Evolutionary conservation across 352 stramenopile genomes (phyloP), one percentile per base, ranked within the genome.

Genomic region (Thraustochytrium striatum): DNA sequence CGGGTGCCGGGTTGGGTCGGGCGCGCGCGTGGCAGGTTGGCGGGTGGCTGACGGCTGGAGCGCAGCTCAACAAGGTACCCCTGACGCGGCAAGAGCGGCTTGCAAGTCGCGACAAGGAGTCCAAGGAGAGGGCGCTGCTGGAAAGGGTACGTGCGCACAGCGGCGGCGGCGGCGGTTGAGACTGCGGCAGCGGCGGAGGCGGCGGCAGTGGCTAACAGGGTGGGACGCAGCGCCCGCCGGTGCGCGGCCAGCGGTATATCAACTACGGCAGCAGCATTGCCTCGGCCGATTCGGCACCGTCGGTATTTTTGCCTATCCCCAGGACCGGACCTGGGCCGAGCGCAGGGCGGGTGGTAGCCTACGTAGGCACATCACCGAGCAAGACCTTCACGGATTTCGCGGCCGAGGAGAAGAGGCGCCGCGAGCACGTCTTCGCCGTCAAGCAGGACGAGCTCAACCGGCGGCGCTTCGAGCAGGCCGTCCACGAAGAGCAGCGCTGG

Each of bases 321-420:
- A 16, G 19, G 53, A 61, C 5, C 5, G 39, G 39, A 47, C 5
- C 5, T 13, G 39, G 39, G 5, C 5, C 39, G 39, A 47, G 13
- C 5, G 13, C 5, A 13, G 39, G 5, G 39, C 39, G 39, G 39
- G 13, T 13, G 39, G 5, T 5, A 13, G 39, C 5, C 39, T 47
- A 13, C 25, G 28, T 35, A 80, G 70, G 3, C 43, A 80, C 58
- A 80, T 80, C n/a, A 72, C 53, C 8, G 70, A 80, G 36, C 55
- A 80, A 32, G 58, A 80, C 38, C 38, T 58, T 70, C 39, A 75
- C 55, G 1, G 55, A 69, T 32, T 80, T 80, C 58, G 70, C 58
- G 9, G 70, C 70, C 3, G 70, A 80, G 58, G 70, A 80, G 33
- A 69, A 75, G 58, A 8, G 47, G 32, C 70, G 70, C 7, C 55